Evolutionary conservation across 768 basidiomycete genomes (phyloP).

Genomic region (Gymnopilus dilepis): DNA sequence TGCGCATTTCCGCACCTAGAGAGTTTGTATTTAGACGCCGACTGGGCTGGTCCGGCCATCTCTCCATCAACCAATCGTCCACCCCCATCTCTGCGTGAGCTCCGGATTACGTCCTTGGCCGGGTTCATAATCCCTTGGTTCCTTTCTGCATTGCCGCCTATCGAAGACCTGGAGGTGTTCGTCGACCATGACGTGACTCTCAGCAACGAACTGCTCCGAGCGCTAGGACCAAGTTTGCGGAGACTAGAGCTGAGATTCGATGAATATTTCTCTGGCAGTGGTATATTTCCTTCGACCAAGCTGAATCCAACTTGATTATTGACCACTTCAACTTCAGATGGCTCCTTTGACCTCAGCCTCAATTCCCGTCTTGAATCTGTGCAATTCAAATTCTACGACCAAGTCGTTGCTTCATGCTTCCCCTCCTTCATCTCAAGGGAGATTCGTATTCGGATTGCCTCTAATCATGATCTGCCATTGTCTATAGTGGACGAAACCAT

Average conservation of each 20-base stretch:
- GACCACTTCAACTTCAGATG: neutral
- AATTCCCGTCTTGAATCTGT: neutral
- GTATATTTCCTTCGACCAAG: neutral
- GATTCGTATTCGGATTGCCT: neutral
- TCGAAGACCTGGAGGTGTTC: neutral
- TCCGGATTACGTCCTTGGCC: neutral
- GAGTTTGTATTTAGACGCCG: neutral
- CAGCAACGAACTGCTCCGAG: neutral
- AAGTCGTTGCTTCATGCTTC: neutral
- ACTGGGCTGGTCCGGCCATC: neutral
- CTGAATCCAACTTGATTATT: neutral
- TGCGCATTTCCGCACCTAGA: neutral
- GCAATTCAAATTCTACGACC: neutral
- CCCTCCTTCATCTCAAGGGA: neutral
- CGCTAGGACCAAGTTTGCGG: neutral
- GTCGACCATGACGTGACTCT: neutral
- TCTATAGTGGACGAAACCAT: neutral
- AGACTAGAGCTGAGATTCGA: neutral
- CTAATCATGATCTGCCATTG: neutral
- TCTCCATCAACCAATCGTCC: neutral
- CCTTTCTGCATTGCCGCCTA: neutral
- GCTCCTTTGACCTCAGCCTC: neutral
- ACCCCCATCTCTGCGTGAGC: neutral
- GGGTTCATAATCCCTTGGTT: neutral
- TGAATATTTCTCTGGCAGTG: neutral